A percentile compares a stretch with the other conserved stretches of the same genome.
Evolutionary conservation across 228 moss, liverwort and hornwort genomes (phyloP).

Genomic region (Sphagnum fallax): DNA sequence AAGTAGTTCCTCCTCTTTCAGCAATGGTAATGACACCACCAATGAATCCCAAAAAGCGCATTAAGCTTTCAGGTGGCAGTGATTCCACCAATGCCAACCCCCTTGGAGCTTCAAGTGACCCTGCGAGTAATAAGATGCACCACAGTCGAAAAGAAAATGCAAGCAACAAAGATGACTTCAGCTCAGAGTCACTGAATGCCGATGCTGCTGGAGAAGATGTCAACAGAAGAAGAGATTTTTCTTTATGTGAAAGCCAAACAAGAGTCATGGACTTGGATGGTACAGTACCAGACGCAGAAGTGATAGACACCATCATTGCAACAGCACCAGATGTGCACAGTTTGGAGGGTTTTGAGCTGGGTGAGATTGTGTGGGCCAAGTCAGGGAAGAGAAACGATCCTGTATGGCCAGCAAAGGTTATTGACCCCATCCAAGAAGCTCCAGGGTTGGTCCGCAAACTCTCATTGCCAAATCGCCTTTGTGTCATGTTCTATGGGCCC

Average conservation of each 20-base stretch:
- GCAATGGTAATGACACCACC: conserved; percentile 12
- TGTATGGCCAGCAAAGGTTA: conserved; percentile 97
- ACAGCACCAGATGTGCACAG: conserved; percentile 48
- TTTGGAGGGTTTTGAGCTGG: conserved; percentile 78
- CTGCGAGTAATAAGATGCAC: neutral
- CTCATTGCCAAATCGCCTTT: conserved; percentile 75
- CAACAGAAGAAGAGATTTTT: conserved; percentile 23
- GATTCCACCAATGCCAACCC: neutral
- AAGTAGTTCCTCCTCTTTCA: conserved; percentile 22
- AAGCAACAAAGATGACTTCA: neutral
- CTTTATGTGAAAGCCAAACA: conserved; percentile 35
- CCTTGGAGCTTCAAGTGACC: neutral
- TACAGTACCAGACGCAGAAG: conserved; percentile 54
- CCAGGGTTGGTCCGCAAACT: conserved; percentile 80
- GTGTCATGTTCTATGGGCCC: conserved; percentile 98
- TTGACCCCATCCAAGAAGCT: conserved; percentile 90
- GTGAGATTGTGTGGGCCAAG: conserved; percentile 98
- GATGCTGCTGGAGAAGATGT: conserved; percentile 24
- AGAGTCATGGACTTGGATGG: conserved; percentile 42
- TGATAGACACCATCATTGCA: conserved; percentile 36
- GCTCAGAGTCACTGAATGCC: conserved; percentile 17
- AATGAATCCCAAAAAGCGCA: conserved; percentile 43
- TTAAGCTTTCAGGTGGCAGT: conserved; percentile 31
- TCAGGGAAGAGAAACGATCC: conserved; percentile 98
- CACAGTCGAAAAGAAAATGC: neutral